Conservation (phyloP, 1,284 basidiomycete species). For the Ganoderma meredithae region DNA sequence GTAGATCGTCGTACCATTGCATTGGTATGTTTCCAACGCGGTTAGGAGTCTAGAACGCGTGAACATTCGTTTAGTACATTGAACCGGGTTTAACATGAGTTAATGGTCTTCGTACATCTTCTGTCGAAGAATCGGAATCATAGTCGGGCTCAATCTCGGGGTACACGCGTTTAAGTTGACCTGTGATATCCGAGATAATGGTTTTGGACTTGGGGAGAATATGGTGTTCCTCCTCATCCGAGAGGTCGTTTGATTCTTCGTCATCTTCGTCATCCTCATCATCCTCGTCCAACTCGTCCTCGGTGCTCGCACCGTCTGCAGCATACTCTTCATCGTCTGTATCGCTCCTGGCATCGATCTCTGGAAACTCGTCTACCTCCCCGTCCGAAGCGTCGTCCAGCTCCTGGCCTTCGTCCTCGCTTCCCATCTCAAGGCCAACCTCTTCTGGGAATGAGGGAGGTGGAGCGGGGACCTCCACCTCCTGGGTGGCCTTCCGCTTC, state of each 20-base stretch:
- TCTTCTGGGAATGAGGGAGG: conserved; percentile 46
- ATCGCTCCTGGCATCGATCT: conserved; percentile 60
- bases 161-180: conserved; percentile 89
- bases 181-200: conserved; percentile 84
- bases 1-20: conserved; percentile 99
- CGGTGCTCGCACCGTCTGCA: conserved; percentile 48
- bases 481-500: conserved; percentile 63
- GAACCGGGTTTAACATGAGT: conserved; percentile 14
- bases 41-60: conserved; percentile 76
- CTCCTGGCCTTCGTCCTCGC: conserved; percentile 68
- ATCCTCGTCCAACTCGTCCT: conserved; percentile 46
- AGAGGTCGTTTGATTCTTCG: conserved; percentile 43
- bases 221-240: conserved; percentile 47
- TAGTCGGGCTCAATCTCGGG: conserved; percentile 97
- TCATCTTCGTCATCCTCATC: conserved; percentile 43
- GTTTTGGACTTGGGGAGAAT: conserved; percentile 74
- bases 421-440: conserved; percentile 69
- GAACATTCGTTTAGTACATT: background rate
- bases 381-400: conserved; percentile 53
- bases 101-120: conserved; percentile 76
- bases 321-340: conserved; percentile 52
- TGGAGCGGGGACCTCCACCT: conserved; percentile 33
- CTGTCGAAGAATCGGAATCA: conserved; percentile 96
- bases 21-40: conserved; percentile 95
- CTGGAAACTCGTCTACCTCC: conserved; percentile 61